Conservation (phyloP, 331 rosid genomes). For the Malus hybrid region DNA sequence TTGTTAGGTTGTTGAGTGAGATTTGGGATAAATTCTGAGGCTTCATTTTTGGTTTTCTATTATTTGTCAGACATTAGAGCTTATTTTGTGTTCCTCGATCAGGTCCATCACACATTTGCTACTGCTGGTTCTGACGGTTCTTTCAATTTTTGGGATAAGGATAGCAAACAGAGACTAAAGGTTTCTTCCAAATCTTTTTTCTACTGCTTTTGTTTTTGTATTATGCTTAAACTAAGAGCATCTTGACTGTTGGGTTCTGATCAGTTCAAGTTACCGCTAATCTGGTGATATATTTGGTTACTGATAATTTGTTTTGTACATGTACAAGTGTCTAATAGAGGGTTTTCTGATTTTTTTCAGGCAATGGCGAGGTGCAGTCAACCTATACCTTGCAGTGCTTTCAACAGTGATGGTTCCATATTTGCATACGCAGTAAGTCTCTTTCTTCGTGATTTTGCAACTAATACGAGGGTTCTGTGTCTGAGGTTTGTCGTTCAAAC, state of each 20-base stretch:
- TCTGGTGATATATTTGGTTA: not conserved
- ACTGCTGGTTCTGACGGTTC: conserved; percentile 98
- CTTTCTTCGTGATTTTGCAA: not conserved
- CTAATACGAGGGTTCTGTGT: not conserved
- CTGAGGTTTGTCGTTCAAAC: not conserved
- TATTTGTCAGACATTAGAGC: not conserved
- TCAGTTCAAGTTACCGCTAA: not conserved
- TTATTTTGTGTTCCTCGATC: conserved; percentile 12
- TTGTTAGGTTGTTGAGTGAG: not conserved
- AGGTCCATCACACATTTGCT: conserved; percentile 93
- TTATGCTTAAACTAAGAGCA: not conserved
- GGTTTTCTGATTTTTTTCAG: conserved; percentile 40
- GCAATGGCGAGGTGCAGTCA: conserved; percentile 86
- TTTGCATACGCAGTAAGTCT: conserved; percentile 68
- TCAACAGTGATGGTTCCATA: conserved; percentile 86
- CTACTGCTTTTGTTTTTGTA: not conserved
- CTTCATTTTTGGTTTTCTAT: conserved; percentile 9
- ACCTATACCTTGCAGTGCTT: conserved; percentile 83
- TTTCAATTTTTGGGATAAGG: conserved; percentile 95
- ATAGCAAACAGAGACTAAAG: conserved; percentile 96
- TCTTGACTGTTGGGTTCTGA: not conserved
- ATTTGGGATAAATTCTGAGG: not conserved
- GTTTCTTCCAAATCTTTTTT: conserved; percentile 20
- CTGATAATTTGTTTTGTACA: not conserved
- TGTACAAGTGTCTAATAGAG: not conserved